A percentile compares a stretch with the other conserved stretches of the same genome.
These are phyloP conservation scores for Aspergillus neotritici DNA, from an alignment of 2,329 filamentous ascomycete genomes.

Conservation along the genomic window DNA sequence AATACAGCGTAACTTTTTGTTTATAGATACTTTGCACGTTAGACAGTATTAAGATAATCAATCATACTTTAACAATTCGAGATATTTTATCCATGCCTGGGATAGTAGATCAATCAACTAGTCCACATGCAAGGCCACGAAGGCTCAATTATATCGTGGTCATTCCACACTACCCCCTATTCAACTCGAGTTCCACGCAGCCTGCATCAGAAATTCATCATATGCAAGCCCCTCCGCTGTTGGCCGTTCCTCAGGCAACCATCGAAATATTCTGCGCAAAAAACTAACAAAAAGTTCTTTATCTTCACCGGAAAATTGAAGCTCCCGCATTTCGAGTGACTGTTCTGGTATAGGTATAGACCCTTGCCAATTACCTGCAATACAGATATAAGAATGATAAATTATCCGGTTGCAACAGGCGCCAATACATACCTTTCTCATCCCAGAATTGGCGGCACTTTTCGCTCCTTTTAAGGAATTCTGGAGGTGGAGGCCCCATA, in stretches of 20 bases:
- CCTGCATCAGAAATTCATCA: constrained; percentile 19
- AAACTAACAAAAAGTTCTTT: constrained; percentile 24
- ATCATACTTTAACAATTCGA: no score
- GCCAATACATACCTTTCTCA: constrained; percentile 8
- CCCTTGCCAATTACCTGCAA: constrained; percentile 25
- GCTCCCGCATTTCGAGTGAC: constrained; percentile 20
- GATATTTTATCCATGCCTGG: no score
- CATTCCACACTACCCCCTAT: no score
- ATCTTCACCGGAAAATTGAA: constrained; percentile 20
- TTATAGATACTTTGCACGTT: no score
- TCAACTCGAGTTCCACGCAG: no score
- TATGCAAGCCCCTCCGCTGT: constrained; percentile 23
- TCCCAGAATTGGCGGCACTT: constrained; percentile 13
- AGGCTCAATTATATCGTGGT: no score
- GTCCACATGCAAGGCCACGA: no score
- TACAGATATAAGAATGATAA: neutral
- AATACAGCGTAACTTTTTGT: no score
- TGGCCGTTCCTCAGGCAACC: constrained; percentile 27
- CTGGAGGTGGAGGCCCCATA: constrained; percentile 16
- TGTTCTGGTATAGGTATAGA: constrained; percentile 20
- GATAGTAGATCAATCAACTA: no score
- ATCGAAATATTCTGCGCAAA: constrained; percentile 29
- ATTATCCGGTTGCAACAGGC: neutral
- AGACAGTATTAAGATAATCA: no score
- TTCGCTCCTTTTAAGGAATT: constrained; percentile 11